Percentiles rank a stretch among this genome's conserved stretches.
Evolutionary conservation across 352 stramenopile genomes (phyloP).

Genomic region (Pythium folliculosum): DNA sequence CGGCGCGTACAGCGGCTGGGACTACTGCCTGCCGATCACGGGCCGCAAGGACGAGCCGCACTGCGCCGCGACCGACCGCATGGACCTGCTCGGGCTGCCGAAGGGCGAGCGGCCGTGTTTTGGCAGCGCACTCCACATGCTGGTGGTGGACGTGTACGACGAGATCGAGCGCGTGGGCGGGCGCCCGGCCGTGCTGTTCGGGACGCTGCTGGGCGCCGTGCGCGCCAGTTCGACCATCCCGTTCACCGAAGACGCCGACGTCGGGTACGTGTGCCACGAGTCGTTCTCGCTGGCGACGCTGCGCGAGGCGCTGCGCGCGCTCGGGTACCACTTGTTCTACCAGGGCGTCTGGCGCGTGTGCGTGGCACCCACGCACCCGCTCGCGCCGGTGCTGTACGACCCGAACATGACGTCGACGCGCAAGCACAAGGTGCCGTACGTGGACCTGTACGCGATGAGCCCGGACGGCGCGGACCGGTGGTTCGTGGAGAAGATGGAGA

Average conservation of each 20-base stretch:
- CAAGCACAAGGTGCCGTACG: constrained; percentile 32
- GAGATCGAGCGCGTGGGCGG: constrained; percentile 33
- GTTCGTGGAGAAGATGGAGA: constrained; percentile 21
- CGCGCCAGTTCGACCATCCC: constrained; percentile 47
- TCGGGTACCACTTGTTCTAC: constrained; percentile 57
- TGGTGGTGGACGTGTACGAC: constrained; percentile 57
- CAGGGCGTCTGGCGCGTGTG: constrained; percentile 33
- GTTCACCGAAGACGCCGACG: constrained; percentile 56
- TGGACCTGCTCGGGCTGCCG: constrained; percentile 42
- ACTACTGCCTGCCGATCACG: constrained; percentile 23
- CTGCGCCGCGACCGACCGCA: constrained; percentile 43
- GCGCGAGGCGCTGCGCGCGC: constrained; percentile 23
- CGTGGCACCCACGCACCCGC: constrained; percentile 37
- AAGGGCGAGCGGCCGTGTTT: constrained; percentile 37
- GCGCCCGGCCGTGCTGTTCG: constrained; percentile 41
- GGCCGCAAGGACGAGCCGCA: constrained; percentile 32
- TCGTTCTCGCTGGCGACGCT: constrained; percentile 14
- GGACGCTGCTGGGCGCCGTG: constrained; percentile 50
- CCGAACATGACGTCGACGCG: background rate
- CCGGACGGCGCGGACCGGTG: constrained; percentile 16
- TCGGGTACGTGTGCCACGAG: constrained; percentile 36
- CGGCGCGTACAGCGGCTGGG: constrained; percentile 2
- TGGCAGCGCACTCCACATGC: constrained; percentile 50
- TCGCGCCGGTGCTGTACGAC: constrained; percentile 34
- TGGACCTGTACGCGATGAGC: constrained; percentile 40